Base-by-base conservation (phyloP, 139 green algal genomes). In the Chlamydomonas schloesseri region DNA sequence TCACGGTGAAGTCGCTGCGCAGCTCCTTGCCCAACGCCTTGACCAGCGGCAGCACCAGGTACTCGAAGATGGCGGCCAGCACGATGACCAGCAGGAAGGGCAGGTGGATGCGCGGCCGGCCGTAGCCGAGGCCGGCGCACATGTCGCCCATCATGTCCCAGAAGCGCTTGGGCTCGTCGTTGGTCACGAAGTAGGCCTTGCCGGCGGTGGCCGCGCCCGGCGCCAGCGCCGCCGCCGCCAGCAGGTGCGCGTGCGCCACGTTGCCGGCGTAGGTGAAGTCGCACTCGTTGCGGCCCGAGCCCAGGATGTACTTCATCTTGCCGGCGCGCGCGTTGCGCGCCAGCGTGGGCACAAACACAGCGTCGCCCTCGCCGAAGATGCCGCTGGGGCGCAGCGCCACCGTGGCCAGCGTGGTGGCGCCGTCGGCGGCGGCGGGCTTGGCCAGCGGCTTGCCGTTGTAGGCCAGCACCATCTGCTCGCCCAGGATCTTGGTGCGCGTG, bases 251-350 rank as follows among this genome's bases (percentile, higher is more conserved):
- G 53, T 96, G 90, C 11, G 96, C 96, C 37, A 98, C 95, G 77
- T 98, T 98, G 82, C 95, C 96, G 10, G 95, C 96, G 78, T 98
- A 98, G 0, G 96, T 98, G 78, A 94, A 97, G 91, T 98, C 96
- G 90, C 96, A 95, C 31, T 95, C 53, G 80, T 98, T 98, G 46
- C 87, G 81, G 33, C 96, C 96, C 53, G 88, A 82, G 28, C 96
- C 96, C 33, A 98, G 97, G 73, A 98, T 93, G 89, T 95, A 98
- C 93, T 98, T 98, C 91, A 98, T 96, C 89, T 98, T 98, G 76
- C 96, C 96, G 18, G 78, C 57, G 36, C 76, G 60, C 6, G 93
- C 93, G 72, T 91, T 86, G 34, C 84, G 78, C 28, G 96, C 91
- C 15, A 94, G 60, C 9, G 93, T 96, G 24, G 96, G 96, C 73